Conservation (phyloP, 1,284 basidiomycete genomes). For the Trichosporon sp. region DNA sequence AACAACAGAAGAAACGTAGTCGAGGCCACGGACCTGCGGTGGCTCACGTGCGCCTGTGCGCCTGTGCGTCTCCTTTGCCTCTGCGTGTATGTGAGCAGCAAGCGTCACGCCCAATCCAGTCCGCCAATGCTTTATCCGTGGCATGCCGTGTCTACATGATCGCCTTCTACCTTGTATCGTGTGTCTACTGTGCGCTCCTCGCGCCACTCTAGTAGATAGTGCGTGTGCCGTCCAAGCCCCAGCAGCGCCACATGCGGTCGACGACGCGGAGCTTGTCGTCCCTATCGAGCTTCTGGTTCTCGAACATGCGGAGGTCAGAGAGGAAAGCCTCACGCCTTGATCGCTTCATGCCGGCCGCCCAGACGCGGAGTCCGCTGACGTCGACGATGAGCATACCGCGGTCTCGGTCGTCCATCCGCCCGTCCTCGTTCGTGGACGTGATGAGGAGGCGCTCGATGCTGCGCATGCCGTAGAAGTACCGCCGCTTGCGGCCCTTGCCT, state of each 20-base stretch:
- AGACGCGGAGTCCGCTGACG: constrained; percentile 44
- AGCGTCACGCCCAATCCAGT: too few species aligned
- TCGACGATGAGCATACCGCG: constrained; percentile 51
- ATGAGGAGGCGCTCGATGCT: constrained; percentile 66
- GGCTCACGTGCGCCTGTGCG: neutral
- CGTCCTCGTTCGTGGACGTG: constrained; percentile 33
- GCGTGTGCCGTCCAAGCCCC: constrained; percentile 53
- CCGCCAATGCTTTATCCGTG: neutral
- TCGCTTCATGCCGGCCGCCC: constrained; percentile 39
- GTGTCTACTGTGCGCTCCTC: neutral
- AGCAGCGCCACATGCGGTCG: constrained; percentile 85
- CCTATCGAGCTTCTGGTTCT: constrained; percentile 61
- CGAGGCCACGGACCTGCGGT: neutral
- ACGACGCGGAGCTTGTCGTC: constrained; percentile 69
- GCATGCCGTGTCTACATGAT: neutral
- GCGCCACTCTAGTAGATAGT: neutral
- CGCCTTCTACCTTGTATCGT: too few species aligned
- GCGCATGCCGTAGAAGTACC: constrained; percentile 49
- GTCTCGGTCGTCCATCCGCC: constrained; percentile 47
- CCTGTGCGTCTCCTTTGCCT: too few species aligned
- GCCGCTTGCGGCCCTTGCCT: constrained; percentile 42
- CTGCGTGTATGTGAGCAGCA: too few species aligned
- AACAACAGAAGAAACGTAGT: neutral
- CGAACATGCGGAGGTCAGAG: constrained; percentile 77
- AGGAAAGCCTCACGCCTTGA: constrained; percentile 57